phyloP scores from a whole-genome alignment of 495 filamentous ascomycete genomes.

The Neohortaea acidophila region DNA sequence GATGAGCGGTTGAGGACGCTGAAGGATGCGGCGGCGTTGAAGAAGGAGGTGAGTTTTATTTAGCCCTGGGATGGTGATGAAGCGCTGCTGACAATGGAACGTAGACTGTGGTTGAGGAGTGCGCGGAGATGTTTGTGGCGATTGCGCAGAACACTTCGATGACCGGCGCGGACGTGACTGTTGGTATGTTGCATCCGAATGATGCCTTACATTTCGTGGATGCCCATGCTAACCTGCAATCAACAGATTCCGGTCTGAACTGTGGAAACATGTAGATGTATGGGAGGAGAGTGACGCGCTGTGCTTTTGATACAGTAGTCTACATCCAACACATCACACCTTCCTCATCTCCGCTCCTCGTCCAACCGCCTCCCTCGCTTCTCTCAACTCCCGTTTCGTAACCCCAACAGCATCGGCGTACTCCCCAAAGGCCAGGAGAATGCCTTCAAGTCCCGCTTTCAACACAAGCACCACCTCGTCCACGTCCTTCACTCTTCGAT shows the following conservation, averaged over 20 bases:
- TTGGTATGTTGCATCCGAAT: too few species aligned
- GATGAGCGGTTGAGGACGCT: conserved; percentile 15
- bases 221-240: too few species aligned
- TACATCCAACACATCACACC: too few species aligned
- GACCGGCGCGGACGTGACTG: conserved; percentile 26
- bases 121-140: conserved; percentile 27
- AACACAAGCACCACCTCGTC: conserved; percentile 45
- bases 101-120: conserved; percentile 27
- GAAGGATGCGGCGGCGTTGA: conserved; percentile 24
- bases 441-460: conserved; percentile 40
- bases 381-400: conserved; percentile 47
- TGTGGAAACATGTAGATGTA: too few species aligned
- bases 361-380: conserved; percentile 46
- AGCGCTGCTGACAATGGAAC: background rate
- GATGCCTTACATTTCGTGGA: too few species aligned
- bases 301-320: too few species aligned
- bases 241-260: too few species aligned
- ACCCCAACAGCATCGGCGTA: conserved; percentile 53
- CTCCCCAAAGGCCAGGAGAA: conserved; percentile 53
- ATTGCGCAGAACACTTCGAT: conserved; percentile 29
- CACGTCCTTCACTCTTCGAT: conserved; percentile 32
- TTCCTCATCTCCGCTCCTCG: conserved; percentile 5
- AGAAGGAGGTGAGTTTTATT: conserved; percentile 19
- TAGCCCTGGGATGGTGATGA: background rate
- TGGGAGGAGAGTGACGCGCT: too few species aligned